phyloP scores from a whole-genome alignment of 1,139 yeast genomes.

The Kodamaea fungicola region DNA sequence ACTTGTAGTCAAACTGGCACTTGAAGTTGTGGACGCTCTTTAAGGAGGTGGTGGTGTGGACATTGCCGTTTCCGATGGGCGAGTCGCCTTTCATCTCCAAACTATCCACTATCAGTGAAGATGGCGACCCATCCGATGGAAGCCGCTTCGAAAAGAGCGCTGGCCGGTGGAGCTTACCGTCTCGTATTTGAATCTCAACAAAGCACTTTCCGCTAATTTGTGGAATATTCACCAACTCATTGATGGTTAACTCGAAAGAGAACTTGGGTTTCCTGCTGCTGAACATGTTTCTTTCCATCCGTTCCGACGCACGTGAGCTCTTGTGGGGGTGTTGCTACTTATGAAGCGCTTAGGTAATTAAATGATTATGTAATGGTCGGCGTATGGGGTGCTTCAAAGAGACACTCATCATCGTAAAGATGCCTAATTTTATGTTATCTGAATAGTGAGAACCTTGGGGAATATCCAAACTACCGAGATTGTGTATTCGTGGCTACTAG shows the following conservation, averaged over 20 bases:
- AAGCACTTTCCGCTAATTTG: conserved; percentile 68
- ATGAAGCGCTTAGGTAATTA: too few relatives aligned
- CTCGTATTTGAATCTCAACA: conserved; percentile 47
- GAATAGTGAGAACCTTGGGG: too few relatives aligned
- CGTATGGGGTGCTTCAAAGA: too few relatives aligned
- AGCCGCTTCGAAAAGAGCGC: conserved; percentile 10
- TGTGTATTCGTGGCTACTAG: too few relatives aligned
- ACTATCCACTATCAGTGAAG: not conserved
- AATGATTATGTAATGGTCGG: too few relatives aligned
- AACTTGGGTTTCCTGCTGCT: conserved; percentile 42
- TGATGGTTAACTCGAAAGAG: conserved; percentile 54
- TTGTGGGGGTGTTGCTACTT: too few relatives aligned
- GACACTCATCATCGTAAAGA: too few relatives aligned
- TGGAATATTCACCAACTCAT: conserved; percentile 78
- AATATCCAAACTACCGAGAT: too few relatives aligned
- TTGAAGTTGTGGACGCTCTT: conserved; percentile 42
- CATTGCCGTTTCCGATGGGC: conserved; percentile 22
- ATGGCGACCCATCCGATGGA: conserved; percentile 2
- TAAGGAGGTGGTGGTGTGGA: conserved; percentile 31
- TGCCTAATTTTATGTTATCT: too few relatives aligned
- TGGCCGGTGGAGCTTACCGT: conserved; percentile 15
- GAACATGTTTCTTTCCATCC: conserved; percentile 4
- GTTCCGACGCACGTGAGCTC: not conserved
- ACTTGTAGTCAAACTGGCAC: conserved; percentile 36
- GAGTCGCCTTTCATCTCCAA: conserved; percentile 1